Evolutionary conservation across 2,329 filamentous ascomycete genomes (phyloP).

Genomic region (Diplodia intermedia): DNA sequence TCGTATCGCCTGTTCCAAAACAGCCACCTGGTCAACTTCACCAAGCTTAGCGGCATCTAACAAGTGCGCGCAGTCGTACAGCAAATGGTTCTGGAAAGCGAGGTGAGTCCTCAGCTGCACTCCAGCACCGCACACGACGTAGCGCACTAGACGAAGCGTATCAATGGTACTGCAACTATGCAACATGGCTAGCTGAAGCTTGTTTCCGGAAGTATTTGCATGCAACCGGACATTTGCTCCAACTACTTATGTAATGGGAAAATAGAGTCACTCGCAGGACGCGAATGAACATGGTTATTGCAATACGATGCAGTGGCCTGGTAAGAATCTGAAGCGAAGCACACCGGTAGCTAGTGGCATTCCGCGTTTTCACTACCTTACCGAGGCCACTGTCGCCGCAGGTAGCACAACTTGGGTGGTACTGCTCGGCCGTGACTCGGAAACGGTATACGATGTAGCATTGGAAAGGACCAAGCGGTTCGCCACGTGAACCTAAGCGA

Average conservation of each 20-base stretch:
- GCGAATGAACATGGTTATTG: not conserved
- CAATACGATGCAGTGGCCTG: not conserved
- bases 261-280: not conserved
- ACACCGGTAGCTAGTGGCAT: not conserved
- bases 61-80: too few species aligned
- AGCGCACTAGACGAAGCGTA: too few species aligned
- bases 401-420: not conserved
- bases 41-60: too few species aligned
- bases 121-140: too few species aligned
- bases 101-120: too few species aligned
- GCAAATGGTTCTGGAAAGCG: too few species aligned
- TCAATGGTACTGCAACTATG: too few species aligned
- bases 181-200: too few species aligned
- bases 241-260: not conserved
- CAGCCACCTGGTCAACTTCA: too few species aligned
- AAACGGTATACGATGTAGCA: not conserved
- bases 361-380: not conserved
- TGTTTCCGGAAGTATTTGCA: not conserved
- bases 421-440: not conserved
- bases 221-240: not conserved
- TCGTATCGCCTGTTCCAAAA: too few species aligned
- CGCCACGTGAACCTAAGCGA: not conserved
- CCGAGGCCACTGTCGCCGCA: not conserved
- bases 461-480: not conserved
- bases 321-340: not conserved